Base-by-base conservation (phyloP, 2,329 filamentous ascomycete species). In the Teratosphaeria pseudoeucalypti region DNA sequence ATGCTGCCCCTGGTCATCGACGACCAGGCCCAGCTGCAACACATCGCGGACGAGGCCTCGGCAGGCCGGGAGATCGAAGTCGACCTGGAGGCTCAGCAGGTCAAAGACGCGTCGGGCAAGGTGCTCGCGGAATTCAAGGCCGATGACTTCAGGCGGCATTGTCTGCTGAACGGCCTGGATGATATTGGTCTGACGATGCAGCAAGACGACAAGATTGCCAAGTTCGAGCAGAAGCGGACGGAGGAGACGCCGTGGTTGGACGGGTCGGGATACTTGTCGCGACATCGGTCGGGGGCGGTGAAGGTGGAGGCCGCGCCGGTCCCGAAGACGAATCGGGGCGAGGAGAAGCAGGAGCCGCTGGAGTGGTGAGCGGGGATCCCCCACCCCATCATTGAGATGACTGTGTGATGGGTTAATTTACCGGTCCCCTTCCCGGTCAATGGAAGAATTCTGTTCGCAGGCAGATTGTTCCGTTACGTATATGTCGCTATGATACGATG, bases 121-220 rank as follows among this genome's bases (percentile, higher is more conserved):
- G 83, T 84, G 66, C 82, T 97, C 57, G 87, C 87, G 70, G 75
- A 77, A 49, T 97, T 97, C 70, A 88, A 96, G 0, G 89, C 96
- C 6, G 92, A 97, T 72, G 85, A 88, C 76, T 97, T 97, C 81
- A 81, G 91, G 72, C 95, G 95, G 78, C 90, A 97, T 77, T 97
- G 92, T 75, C 78, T 97, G 56, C 75, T 95, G 69, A 95, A 97
- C 71, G 92, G 92, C 0, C 84, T 97, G 10, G 92, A 97, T 72
- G 94, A 97, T 68, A 97, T 97, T 69, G 92, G 92, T 39, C 78
- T 97, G 64, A 97, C 92, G 6, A 90, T 96, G 81, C 89, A 95
- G 77, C 83, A 89, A 77, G 91, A 94, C 64, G 87, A 91, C 63
- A 91, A 95, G 81, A 96, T 97, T 71, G 78, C 82, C 60, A 82